Base-by-base conservation (phyloP, 495 filamentous ascomycete genomes). In the Xylaria cubensis region DNA sequence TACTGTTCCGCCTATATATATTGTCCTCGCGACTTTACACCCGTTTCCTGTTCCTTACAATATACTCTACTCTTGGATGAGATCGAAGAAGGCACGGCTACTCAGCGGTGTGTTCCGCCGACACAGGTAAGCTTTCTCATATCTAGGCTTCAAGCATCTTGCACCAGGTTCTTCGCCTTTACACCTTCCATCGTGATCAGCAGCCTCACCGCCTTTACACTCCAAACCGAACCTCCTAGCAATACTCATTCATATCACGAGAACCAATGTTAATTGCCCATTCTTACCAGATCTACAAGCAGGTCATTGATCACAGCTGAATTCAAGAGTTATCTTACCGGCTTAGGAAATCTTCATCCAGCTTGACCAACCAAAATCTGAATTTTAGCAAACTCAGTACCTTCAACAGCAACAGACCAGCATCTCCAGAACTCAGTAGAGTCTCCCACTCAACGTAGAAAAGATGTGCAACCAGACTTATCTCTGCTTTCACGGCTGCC, bases 381-480 rank as follows among this genome's bases (percentile, higher is more conserved):
- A 17, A 32, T 4, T 3, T 6, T 2, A 32, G 48, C 48, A 51
- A 51, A 9, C 6, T 13, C 17, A 7, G 13, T 1, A 56, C 48
- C 6, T 7, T 24, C n/a, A 21, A 21, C 48, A 10, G 9, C 7
- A 51, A 24, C 26, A 0, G 4, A 0, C 8, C 26, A 15, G 21
- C 24, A 1, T 56, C 24, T 32, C 4, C 12, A 24, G n/a, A 5
- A 24, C n/a, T n/a, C 5, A 50, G 17, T 1, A 13, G 12, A 2
- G n/a, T 21, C 56, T 19, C 56, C 32, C 2, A 36, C 34, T 17
- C 59, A 24, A 41, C 10, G 26, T 5, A 36, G 12, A 32, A 36
- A 19, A 67, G n/a, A 72, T 72, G 70, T 72, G 70, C 17, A 36
- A 17, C 29, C 70, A 42, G 41, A 51, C 32, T 1, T 72, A 72